Conservation (phyloP, 495 filamentous ascomycete species). For the Astrocystis sublimbata region DNA sequence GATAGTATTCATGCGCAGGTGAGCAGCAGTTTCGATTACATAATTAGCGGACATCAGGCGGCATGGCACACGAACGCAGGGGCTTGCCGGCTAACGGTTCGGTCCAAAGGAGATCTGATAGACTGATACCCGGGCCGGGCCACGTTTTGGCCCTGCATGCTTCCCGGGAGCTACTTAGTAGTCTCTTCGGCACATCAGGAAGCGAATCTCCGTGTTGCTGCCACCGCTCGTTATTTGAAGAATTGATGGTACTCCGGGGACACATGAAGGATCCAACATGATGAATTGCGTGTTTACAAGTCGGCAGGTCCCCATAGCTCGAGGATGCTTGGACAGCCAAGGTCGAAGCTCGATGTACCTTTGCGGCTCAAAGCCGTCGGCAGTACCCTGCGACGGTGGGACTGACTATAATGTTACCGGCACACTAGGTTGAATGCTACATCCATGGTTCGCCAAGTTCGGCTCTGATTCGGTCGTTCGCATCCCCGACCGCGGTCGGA, state of each 20-base stretch:
- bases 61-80: not conserved
- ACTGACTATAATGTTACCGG: too few relatives aligned
- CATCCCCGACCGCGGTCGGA: not conserved
- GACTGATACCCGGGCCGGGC: conserved; percentile 8
- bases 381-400: not conserved
- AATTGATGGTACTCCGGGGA: not conserved
- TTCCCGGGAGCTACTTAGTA: not conserved
- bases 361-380: not conserved
- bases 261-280: not conserved
- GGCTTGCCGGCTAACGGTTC: conserved; percentile 11
- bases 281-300: not conserved
- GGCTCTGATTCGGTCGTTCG: conserved; percentile 13
- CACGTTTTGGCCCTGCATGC: not conserved
- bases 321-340: not conserved
- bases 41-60: not conserved
- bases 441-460: conserved; percentile 10
- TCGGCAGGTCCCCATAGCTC: not conserved
- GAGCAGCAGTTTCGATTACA: not conserved
- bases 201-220: not conserved
- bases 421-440: conserved; percentile 5
- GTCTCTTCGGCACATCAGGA: conserved; percentile 2
- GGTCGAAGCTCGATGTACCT: not conserved
- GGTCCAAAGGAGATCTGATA: conserved; percentile 16
- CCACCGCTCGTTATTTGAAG: not conserved
- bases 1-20: too few relatives aligned